A percentile compares a stretch with the other conserved stretches of the same genome.
Conservation (phyloP, 1,284 basidiomycete genomes). For the Ganoderma lingzhi region DNA sequence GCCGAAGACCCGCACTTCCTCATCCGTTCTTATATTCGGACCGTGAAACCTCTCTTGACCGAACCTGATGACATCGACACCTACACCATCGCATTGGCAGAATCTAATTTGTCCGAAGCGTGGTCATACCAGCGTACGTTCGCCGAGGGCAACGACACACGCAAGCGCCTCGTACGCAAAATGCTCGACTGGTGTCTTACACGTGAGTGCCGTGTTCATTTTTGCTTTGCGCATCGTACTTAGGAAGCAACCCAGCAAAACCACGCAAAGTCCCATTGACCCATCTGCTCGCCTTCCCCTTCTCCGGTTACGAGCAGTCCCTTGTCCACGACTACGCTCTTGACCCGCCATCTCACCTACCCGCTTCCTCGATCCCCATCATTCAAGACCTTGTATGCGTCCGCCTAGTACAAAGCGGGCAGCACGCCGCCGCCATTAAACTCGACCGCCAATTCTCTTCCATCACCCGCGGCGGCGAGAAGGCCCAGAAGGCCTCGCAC, state of each 20-base stretch:
- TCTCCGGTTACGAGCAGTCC: conserved; percentile 68
- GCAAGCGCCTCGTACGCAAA: conserved; percentile 62
- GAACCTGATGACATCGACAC: conserved; percentile 73
- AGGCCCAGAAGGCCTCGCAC: conserved; percentile 39
- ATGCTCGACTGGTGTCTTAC: conserved; percentile 73
- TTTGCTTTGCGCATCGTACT: conserved; percentile 15
- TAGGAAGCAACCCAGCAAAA: conserved; percentile 51
- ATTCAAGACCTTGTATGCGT: conserved; percentile 86
- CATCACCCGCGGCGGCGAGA: conserved; percentile 36
- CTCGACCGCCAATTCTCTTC: conserved; percentile 72
- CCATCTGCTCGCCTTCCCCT: conserved; percentile 67
- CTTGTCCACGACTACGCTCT: conserved; percentile 64
- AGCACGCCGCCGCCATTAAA: conserved; percentile 77
- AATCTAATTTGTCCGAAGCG: conserved; percentile 68
- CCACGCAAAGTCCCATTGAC: conserved; percentile 64
- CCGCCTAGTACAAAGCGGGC: conserved; percentile 79
- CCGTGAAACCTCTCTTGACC: conserved; percentile 70
- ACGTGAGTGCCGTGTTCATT: conserved; percentile 57
- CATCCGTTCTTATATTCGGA: conserved; percentile 73
- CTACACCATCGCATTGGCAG: conserved; percentile 71
- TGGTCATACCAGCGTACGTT: conserved; percentile 80
- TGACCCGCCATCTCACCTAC: conserved; percentile 58
- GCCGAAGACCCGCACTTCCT: conserved; percentile 57
- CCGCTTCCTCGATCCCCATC: conserved; percentile 58
- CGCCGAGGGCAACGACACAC: conserved; percentile 59